Evolutionary conservation across 176 grass and related monocot genomes (phyloP).

Genomic region (Bonia amplexicaulis): DNA sequence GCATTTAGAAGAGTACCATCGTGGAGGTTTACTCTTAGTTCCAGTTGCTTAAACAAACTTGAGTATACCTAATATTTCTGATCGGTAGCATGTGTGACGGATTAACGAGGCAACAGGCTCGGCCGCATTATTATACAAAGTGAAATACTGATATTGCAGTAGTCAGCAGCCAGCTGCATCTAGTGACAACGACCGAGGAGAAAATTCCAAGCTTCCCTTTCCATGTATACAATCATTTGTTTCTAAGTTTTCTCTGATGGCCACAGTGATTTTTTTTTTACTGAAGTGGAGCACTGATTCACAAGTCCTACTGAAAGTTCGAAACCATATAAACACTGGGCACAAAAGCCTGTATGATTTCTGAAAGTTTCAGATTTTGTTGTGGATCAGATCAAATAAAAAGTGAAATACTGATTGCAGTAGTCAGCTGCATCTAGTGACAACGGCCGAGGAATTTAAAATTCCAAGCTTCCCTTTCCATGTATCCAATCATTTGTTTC

Average conservation of each 20-base stretch:
- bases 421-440: not conserved
- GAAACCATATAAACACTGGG: not conserved
- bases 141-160: not conserved
- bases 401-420: not conserved
- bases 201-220: not conserved
- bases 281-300: not conserved
- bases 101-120: not conserved
- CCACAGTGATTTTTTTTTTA: not conserved
- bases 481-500: no score
- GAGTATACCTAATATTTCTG: not conserved
- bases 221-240: no score
- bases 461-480: not conserved
- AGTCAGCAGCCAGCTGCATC: not conserved
- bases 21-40: not conserved
- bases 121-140: not conserved
- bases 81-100: not conserved
- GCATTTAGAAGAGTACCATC: not conserved
- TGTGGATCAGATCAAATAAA: not conserved
- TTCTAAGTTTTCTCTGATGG: no score
- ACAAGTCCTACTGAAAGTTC: not conserved
- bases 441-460: not conserved
- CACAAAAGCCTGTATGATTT: not conserved
- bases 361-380: not conserved
- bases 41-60: not conserved
- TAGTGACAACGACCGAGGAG: not conserved